Evolutionary conservation across 129 eudicot genomes (phyloP).

Genomic region (Smallanthus sonchifolius): DNA sequence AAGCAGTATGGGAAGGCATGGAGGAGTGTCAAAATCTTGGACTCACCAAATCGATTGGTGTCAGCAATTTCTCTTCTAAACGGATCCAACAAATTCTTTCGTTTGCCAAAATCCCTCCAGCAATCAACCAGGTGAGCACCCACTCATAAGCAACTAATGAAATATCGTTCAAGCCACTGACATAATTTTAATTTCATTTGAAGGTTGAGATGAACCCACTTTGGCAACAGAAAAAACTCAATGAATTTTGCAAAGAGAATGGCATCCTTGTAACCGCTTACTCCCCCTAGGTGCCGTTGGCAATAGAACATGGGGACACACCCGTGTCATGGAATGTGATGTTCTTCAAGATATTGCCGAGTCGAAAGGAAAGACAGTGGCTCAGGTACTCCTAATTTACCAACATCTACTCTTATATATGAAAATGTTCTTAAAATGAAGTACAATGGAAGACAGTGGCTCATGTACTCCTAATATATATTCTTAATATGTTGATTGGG

Average conservation of each 20-base stretch:
- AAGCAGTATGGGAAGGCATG: neutral
- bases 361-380: constrained; percentile 29
- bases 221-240: neutral
- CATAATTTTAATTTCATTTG: too few relatives aligned
- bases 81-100: neutral
- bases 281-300: constrained; percentile 43
- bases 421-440: too few relatives aligned
- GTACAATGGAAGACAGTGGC: too few relatives aligned
- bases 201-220: constrained; percentile 63
- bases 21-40: constrained; percentile 18
- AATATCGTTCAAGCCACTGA: neutral
- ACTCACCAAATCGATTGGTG: constrained; percentile 11
- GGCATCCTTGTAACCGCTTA: constrained; percentile 42
- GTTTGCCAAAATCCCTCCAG: neutral
- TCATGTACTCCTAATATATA: too few relatives aligned
- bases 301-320: constrained; percentile 40
- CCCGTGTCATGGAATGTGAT: constrained; percentile 26
- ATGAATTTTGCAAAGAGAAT: neutral
- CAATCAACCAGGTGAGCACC: neutral
- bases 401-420: too few relatives aligned
- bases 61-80: neutral
- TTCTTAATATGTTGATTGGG: too few relatives aligned
- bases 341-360: constrained; percentile 4
- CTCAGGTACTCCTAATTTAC: constrained; percentile 28
- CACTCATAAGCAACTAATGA: neutral